phyloP scores from a whole-genome alignment of 108 stramenopile species.

The Cyclotella distinguenda region DNA sequence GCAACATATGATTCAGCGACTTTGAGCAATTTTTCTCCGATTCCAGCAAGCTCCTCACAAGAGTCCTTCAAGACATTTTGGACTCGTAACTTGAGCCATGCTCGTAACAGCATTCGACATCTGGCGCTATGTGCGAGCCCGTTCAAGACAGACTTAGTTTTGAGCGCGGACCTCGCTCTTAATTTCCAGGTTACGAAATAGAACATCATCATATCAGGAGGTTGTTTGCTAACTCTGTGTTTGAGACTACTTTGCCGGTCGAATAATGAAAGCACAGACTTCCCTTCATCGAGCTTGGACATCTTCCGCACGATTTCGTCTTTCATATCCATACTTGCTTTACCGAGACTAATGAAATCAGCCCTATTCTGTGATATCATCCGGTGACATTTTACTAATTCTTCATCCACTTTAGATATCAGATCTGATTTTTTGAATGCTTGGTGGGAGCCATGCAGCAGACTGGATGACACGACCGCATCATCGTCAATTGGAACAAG shows the following conservation, averaged over 20 bases:
- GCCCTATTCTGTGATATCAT: conserved; percentile 18
- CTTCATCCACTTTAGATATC: conserved; percentile 20
- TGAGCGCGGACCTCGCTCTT: not conserved
- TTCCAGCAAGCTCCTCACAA: not conserved
- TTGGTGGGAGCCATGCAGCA: conserved; percentile 49
- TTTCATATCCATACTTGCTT: not conserved
- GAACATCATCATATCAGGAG: conserved; percentile 3
- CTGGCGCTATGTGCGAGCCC: conserved; percentile 4
- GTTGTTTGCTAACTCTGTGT: too few relatives aligned
- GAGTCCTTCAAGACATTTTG: not conserved
- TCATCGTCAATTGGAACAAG: conserved; percentile 12
- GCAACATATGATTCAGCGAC: not conserved
- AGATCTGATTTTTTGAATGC: conserved; percentile 37
- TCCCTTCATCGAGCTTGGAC: conserved; percentile 21
- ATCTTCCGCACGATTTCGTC: conserved; percentile 15
- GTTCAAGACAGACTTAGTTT: conserved; percentile 4
- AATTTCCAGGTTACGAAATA: conserved; percentile 10
- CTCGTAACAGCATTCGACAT: not conserved
- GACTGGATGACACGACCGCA: conserved; percentile 23
- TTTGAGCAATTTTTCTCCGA: conserved; percentile 4
- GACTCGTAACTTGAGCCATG: not conserved
- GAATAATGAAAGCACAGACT: conserved; percentile 16
- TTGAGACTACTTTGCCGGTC: too few relatives aligned
- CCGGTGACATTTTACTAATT: conserved; percentile 10
- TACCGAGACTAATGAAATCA: conserved; percentile 26